Evolutionary conservation across 805 yeast genomes (phyloP).

Genomic region (Starmerella scarabaei): DNA sequence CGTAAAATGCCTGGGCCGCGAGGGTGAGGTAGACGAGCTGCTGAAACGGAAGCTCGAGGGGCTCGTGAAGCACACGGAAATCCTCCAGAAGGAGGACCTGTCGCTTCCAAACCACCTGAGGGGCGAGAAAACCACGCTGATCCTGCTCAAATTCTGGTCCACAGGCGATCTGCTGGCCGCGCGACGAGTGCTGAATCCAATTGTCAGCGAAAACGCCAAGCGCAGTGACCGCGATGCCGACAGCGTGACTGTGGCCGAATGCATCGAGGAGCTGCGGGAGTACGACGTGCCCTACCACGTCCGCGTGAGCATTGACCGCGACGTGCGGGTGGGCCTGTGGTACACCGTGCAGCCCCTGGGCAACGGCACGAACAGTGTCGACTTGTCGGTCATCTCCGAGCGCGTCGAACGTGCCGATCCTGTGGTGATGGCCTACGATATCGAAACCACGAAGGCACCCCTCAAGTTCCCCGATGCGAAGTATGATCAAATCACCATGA

Average conservation of each 20-base stretch:
- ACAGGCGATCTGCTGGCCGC: conserved; percentile 63
- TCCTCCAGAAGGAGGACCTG: conserved; percentile 66
- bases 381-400: conserved; percentile 49
- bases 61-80: conserved; percentile 41
- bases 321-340: conserved; percentile 92
- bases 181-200: conserved; percentile 54
- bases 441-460: conserved; percentile 94
- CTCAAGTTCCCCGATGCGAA: conserved; percentile 88
- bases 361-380: conserved; percentile 34
- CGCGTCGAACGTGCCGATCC: conserved; percentile 95
- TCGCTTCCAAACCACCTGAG: conserved; percentile 72
- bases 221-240: conserved; percentile 54
- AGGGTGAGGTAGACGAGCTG: conserved; percentile 75
- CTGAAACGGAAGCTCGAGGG: conserved; percentile 55
- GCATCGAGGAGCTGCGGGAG: conserved; percentile 71
- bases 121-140: conserved; percentile 52
- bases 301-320: conserved; percentile 76
- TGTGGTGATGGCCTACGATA: conserved; percentile 90
- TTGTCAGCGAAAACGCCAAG: conserved; percentile 52
- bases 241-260: conserved; percentile 28
- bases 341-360: conserved; percentile 30
- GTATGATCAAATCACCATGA: conserved; percentile 94
- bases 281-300: conserved; percentile 96
- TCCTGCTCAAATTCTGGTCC: conserved; percentile 64
- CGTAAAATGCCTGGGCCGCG: conserved; percentile 42